A percentile compares a stretch with the other conserved stretches of the same genome.
phyloP scores from a whole-genome alignment of 2,329 filamentous ascomycete species.

The Arthroderma uncinatum region DNA sequence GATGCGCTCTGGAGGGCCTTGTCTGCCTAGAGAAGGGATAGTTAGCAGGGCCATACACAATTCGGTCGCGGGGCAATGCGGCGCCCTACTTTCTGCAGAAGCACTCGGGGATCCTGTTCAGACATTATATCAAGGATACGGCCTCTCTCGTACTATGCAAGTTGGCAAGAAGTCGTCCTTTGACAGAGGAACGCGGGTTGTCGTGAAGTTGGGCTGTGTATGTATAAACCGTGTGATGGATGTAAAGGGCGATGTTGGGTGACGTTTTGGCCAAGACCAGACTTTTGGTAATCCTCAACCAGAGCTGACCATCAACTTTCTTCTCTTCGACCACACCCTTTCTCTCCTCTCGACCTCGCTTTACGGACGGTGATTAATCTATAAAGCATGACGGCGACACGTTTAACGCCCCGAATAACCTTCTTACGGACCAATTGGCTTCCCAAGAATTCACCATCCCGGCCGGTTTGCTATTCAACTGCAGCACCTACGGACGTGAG shows the following conservation, averaged over 20 bases:
- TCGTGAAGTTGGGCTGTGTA: background rate
- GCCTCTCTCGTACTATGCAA: background rate
- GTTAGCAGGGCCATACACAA: conserved; percentile 12
- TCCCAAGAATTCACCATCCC: background rate
- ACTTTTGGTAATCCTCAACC: background rate
- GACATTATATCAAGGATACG: conserved; percentile 34
- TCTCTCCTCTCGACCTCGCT: background rate
- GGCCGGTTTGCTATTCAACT: background rate
- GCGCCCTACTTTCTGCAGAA: conserved; percentile 60
- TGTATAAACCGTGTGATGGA: background rate
- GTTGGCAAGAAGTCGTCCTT: background rate
- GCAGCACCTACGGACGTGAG: conserved; percentile 15
- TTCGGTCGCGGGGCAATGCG: conserved; percentile 13
- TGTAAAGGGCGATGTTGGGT: background rate
- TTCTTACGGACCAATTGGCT: background rate
- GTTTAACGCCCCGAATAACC: background rate
- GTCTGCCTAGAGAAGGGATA: conserved; percentile 56
- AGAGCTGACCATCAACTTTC: background rate
- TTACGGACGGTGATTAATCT: background rate
- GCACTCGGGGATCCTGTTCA: conserved; percentile 60
- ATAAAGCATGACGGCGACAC: background rate
- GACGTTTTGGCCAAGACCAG: background rate
- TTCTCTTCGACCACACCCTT: background rate
- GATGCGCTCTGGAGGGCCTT: conserved; percentile 64
- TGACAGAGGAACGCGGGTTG: background rate